These are phyloP conservation scores for Boletus rubropictus DNA, from an alignment of 768 basidiomycete species.

Conservation along the genomic window DNA sequence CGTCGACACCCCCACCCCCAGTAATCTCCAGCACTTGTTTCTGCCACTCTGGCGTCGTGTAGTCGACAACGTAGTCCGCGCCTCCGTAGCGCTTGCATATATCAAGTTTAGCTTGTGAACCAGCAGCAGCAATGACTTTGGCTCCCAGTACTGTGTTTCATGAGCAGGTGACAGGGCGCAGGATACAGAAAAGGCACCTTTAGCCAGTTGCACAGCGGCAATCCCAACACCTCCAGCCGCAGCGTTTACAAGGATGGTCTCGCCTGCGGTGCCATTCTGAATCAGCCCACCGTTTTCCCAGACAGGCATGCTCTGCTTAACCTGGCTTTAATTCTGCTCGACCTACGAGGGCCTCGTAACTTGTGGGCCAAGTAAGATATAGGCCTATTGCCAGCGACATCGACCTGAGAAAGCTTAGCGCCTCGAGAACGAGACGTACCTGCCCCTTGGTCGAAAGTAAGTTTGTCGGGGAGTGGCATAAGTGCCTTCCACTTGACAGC, in stretches of 20 bases:
- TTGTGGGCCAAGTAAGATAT: conserved; percentile 88
- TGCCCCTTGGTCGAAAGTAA: conserved; percentile 84
- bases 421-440: conserved; percentile 37
- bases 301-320: conserved; percentile 22
- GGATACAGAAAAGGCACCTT: conserved; percentile 46
- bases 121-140: conserved; percentile 90
- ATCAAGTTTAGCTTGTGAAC: conserved; percentile 72
- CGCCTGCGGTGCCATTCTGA: conserved; percentile 42
- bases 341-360: conserved; percentile 86
- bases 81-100: conserved; percentile 71
- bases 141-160: conserved; percentile 67
- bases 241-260: conserved; percentile 90
- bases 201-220: conserved; percentile 87
- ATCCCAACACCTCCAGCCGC: conserved; percentile 96
- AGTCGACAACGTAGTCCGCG: conserved; percentile 81
- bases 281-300: conserved; percentile 6
- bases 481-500: conserved; percentile 47
- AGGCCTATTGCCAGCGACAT: conserved; percentile 43
- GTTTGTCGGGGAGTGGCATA: conserved; percentile 62
- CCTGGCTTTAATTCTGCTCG: conserved; percentile 76
- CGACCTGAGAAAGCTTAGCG: background rate
- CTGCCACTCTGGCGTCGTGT: conserved; percentile 78
- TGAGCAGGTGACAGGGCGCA: background rate
- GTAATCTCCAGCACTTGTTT: conserved; percentile 84
- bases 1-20: conserved; percentile 75